A percentile compares a stretch with the other conserved stretches of the same genome.
Evolutionary conservation across 2,329 filamentous ascomycete species (phyloP).

Genomic region (Mariannaea elegans): DNA sequence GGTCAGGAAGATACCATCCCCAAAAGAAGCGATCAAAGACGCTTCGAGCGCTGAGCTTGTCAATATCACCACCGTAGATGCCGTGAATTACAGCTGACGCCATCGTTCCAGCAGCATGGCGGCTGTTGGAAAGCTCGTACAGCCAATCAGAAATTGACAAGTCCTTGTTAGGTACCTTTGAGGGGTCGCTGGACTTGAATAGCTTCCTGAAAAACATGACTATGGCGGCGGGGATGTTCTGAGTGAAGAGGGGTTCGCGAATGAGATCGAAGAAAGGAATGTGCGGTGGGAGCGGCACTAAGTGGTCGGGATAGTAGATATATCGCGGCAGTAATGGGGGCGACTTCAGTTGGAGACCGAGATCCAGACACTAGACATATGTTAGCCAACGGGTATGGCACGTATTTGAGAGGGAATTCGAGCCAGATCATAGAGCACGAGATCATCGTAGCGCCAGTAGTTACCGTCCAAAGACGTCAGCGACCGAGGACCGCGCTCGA

Average conservation of each 20-base stretch:
- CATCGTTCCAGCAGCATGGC: conserved; percentile 71
- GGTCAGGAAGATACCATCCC: conserved; percentile 41
- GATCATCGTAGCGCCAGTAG: conserved; percentile 62
- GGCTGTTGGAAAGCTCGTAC: conserved; percentile 41
- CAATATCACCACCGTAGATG: conserved; percentile 90
- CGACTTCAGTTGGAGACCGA: conserved; percentile 57
- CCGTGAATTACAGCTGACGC: conserved; percentile 83
- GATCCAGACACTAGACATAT: conserved; percentile 44
- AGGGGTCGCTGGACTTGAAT: conserved; percentile 17
- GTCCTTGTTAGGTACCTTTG: conserved; percentile 38
- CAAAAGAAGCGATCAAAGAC: conserved; percentile 51
- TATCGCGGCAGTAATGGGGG: conserved; percentile 66
- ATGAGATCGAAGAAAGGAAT: conserved; percentile 38
- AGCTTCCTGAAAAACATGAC: conserved; percentile 34
- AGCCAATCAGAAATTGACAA: conserved; percentile 50
- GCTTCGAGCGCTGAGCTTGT: conserved; percentile 77
- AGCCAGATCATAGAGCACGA: conserved; percentile 77
- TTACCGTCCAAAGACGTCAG: conserved; percentile 63
- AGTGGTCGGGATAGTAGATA: conserved; percentile 87
- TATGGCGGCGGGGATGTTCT: conserved; percentile 41
- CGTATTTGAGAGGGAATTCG: conserved; percentile 38
- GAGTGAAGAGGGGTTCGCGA: conserved; percentile 45
- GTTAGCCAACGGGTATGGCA: conserved; percentile 19
- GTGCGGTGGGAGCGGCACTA: conserved; percentile 46
- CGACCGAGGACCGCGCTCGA: conserved; percentile 87